A percentile compares a stretch with the other conserved stretches of the same genome.
Evolutionary conservation across 2,329 filamentous ascomycete species (phyloP).

Genomic region (Pseudocercospora macadamiae): DNA sequence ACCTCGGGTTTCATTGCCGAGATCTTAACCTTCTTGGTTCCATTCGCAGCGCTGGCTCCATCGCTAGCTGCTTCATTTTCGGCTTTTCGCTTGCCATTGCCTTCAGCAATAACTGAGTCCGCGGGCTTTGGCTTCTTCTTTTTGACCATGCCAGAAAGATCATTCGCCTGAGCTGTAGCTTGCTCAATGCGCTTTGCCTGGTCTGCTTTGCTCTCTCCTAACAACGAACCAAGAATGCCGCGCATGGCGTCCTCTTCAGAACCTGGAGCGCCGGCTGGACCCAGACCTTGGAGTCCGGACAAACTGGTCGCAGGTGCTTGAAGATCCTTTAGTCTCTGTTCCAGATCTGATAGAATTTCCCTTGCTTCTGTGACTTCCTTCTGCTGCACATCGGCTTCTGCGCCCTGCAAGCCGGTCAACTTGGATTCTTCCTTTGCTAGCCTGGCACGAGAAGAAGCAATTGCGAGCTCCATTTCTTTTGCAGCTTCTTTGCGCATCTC

Average conservation of each 20-base stretch:
- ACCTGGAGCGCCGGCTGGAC: slow-evolving; percentile 49
- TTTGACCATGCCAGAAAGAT: slow-evolving; percentile 73
- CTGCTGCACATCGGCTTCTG: slow-evolving; percentile 64
- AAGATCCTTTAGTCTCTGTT: slow-evolving; percentile 73
- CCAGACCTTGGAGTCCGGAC: slow-evolving; percentile 47
- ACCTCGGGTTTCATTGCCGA: slow-evolving; percentile 9
- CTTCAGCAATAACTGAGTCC: slow-evolving; percentile 21
- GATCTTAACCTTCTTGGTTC: slow-evolving; percentile 35
- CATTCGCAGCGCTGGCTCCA: neutral
- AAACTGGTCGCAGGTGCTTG: slow-evolving; percentile 64
- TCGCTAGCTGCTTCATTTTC: slow-evolving; percentile 23
- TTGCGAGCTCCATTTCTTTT: slow-evolving; percentile 71
- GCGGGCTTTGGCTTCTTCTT: slow-evolving; percentile 55
- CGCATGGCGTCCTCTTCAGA: slow-evolving; percentile 50
- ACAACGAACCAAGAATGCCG: slow-evolving; percentile 65
- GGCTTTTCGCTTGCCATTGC: slow-evolving; percentile 37
- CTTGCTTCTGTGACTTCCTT: slow-evolving; percentile 72
- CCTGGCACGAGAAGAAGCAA: slow-evolving; percentile 71
- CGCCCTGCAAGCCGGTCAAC: slow-evolving; percentile 57
- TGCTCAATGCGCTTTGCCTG: slow-evolving; percentile 69
- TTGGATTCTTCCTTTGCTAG: slow-evolving; percentile 70
- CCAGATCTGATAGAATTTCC: slow-evolving; percentile 78
- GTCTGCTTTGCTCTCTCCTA: slow-evolving; percentile 64
- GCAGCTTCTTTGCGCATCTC: slow-evolving; percentile 71
- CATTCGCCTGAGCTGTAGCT: slow-evolving; percentile 72